phyloP scores from a whole-genome alignment of 352 stramenopile species.

The Aphanomyces stellatus region DNA sequence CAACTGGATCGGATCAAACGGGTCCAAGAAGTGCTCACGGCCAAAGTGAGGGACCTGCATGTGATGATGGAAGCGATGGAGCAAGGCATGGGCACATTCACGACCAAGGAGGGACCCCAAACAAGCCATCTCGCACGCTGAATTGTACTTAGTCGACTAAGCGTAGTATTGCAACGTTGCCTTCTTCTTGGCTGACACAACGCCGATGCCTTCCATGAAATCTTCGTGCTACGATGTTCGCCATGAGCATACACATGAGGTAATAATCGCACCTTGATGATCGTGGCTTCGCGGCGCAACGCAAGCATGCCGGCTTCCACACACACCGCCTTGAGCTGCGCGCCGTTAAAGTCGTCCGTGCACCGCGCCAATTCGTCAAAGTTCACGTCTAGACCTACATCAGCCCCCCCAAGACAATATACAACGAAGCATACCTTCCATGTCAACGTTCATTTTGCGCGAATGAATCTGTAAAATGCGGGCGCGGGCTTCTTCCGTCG shows the following conservation, averaged over 20 bases:
- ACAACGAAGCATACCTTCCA: constrained; percentile 45
- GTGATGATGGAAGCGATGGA: constrained; percentile 10
- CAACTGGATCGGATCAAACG: constrained; percentile 19
- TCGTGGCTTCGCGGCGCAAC: constrained; percentile 88
- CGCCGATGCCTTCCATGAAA: constrained; percentile 98
- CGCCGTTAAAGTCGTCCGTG: constrained; percentile 99
- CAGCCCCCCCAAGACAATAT: constrained; percentile 26
- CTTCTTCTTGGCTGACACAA: constrained; percentile 98
- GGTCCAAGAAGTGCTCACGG: constrained; percentile 1
- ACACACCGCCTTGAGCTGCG: constrained; percentile 98
- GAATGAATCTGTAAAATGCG: constrained; percentile 97
- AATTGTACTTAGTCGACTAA: too few species aligned
- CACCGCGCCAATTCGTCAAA: constrained; percentile 96
- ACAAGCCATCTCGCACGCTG: too few species aligned
- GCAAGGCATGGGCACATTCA: not conserved
- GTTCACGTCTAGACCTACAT: constrained; percentile 78
- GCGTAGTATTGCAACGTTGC: constrained; percentile 96
- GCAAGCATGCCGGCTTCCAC: constrained; percentile 98
- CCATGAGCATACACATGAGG: not conserved
- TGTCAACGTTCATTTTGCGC: constrained; percentile 95
- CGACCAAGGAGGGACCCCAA: too few species aligned
- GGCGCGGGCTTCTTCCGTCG: constrained; percentile 93
- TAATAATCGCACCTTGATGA: constrained; percentile 70
- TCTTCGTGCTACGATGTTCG: constrained; percentile 82
- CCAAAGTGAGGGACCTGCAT: constrained; percentile 15